Evolutionary conservation across 2,329 filamentous ascomycete genomes (phyloP).

Genomic region (Chaetomium sp.): DNA sequence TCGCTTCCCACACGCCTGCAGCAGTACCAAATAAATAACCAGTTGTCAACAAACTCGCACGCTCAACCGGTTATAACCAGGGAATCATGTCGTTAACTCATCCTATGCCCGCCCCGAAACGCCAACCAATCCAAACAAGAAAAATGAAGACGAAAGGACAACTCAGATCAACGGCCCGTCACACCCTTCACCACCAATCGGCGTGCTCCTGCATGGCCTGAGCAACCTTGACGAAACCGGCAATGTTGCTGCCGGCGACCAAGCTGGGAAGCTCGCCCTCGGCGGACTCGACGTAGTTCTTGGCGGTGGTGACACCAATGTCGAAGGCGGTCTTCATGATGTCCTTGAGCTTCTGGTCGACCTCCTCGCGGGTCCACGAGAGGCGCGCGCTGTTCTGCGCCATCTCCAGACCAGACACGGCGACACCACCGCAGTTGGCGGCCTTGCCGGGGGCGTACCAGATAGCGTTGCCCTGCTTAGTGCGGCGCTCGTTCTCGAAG

Average conservation of each 20-base stretch:
- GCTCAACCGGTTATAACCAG: slow-evolving; percentile 7
- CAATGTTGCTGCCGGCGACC: slow-evolving; percentile 93
- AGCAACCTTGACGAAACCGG: slow-evolving; percentile 94
- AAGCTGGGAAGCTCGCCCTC: slow-evolving; percentile 84
- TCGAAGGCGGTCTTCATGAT: slow-evolving; percentile 96
- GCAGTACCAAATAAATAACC: background rate
- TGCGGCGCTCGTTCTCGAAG: slow-evolving; percentile 73
- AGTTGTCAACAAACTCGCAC: background rate
- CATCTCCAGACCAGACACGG: slow-evolving; percentile 97
- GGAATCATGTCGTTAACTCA: slow-evolving; percentile 15
- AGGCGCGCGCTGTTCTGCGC: slow-evolving; percentile 91
- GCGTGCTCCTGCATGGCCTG: slow-evolving; percentile 93
- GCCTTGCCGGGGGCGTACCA: slow-evolving; percentile 99
- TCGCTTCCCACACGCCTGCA: background rate
- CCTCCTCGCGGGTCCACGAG: slow-evolving; percentile 81
- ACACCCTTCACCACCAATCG: slow-evolving; percentile 65
- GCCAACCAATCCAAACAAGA: background rate
- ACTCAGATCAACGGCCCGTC: background rate
- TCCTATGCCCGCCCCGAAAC: slow-evolving; percentile 9
- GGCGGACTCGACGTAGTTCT: slow-evolving; percentile 72
- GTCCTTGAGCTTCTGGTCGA: slow-evolving; percentile 79
- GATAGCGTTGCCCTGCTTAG: slow-evolving; percentile 62
- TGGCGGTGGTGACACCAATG: slow-evolving; percentile 80
- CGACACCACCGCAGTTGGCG: slow-evolving; percentile 94
- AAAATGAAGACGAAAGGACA: background rate